Evolutionary conservation across 75 land plant genomes (phyloP), one percentile per base, ranked within the genome.

Genomic region (Picea glauca): DNA sequence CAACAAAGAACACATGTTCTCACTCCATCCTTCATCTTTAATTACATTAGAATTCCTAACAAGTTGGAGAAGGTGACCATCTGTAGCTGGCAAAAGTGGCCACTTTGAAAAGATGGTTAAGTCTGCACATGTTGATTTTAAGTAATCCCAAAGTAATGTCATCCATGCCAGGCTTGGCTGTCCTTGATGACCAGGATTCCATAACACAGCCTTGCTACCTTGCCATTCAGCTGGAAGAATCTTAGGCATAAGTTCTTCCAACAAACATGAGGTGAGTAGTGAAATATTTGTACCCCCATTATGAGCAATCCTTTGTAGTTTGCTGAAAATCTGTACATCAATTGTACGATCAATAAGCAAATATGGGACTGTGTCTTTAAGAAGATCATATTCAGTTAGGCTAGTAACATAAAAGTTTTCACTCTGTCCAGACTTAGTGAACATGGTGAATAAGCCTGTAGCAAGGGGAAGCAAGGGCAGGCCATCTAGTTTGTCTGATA

Each of bases 161-260:
- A 96, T 89, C 99, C 99, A 94, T 59, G 83, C 91, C 21, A 84
- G 43, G 84, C 87, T 92, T 31, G 99, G 99, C 38, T 96, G 94
- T 20, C 86, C 87, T 46, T 81, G 62, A 57, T 84, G 80, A 58
- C 84, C 86, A 75, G 94, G 93, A 8, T 26, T 63, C 98, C 98
- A 95, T 72, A 76, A 58, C 12, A 94, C 91, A 67, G 78, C 80
- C 57, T 84, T 85, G 31, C 90, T 84, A 80, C 80, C 72, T 60
- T 88, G 83, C 99, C 99, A 96, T 30, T 96, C 93, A 18, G 77
- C 79, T 33, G 99, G 99, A 30, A 96, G 86, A 59, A 94, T 43
- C 60, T 81, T 83, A 23, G 88, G 82, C 33, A 94, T 79, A 14
- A 96, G 88, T 70, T 94, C 92, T 72, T 88, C 87, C 58, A 96